Percentiles rank a stretch among this genome's conserved stretches.
Conservation (phyloP, 2,329 filamentous ascomycete genomes). For the Pseudocercospora pini-densiflorae region DNA sequence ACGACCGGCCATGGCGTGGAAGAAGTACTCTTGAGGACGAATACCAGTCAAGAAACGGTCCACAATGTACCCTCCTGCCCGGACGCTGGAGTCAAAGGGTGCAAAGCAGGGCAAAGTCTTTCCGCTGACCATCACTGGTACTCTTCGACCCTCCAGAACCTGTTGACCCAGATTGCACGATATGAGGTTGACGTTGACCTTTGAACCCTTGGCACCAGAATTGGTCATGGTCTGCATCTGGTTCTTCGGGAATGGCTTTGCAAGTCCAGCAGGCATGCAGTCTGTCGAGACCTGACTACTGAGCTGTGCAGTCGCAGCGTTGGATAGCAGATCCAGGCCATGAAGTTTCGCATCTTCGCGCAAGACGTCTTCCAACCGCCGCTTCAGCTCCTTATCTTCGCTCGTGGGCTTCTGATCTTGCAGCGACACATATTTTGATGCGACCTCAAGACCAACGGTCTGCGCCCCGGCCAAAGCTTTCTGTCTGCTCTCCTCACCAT, state of each 20-base stretch:
- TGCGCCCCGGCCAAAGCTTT: constrained; percentile 70
- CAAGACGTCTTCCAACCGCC: constrained; percentile 84
- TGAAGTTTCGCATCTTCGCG: constrained; percentile 90
- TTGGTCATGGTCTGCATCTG: constrained; percentile 99
- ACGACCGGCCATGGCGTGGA: constrained; percentile 98
- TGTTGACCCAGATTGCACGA: constrained; percentile 98
- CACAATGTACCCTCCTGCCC: constrained; percentile 91
- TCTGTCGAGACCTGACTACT: constrained; percentile 77
- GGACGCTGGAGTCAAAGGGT: constrained; percentile 84
- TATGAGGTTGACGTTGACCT: constrained; percentile 95
- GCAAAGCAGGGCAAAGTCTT: constrained; percentile 95
- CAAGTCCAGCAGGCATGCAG: constrained; percentile 80
- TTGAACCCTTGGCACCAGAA: constrained; percentile 90
- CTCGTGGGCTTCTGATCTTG: constrained; percentile 65
- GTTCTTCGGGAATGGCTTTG: constrained; percentile 93
- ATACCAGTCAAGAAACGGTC: constrained; percentile 98
- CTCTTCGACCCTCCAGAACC: constrained; percentile 90
- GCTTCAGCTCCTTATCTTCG: constrained; percentile 71
- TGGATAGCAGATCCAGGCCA: constrained; percentile 87
- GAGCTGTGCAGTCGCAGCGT: constrained; percentile 68
- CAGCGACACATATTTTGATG: constrained; percentile 86
- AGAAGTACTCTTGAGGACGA: constrained; percentile 96
- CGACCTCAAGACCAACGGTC: constrained; percentile 75
- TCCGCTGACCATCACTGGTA: constrained; percentile 96
- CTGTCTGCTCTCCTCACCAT: constrained; percentile 74